Conservation (phyloP, 768 basidiomycete genomes). For the Russula dissimulans region DNA sequence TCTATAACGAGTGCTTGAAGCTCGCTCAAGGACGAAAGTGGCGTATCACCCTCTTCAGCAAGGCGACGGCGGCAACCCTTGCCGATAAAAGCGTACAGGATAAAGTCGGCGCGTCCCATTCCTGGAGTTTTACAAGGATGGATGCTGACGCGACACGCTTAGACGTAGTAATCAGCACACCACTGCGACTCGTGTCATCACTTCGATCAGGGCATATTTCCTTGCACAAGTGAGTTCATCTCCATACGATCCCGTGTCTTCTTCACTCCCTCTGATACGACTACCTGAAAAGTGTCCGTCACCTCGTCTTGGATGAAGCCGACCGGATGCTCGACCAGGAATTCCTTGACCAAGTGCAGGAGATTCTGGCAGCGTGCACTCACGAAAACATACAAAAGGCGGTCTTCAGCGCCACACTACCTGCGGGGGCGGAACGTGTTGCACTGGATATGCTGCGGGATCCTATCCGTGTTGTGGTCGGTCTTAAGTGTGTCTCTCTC, state of each 20-base stretch:
- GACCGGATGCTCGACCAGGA: conserved; percentile 86
- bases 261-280: conserved; percentile 5
- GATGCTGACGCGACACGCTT: conserved; percentile 3
- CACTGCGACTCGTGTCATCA: conserved; percentile 77
- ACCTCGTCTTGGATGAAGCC: conserved; percentile 84
- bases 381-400: conserved; percentile 68
- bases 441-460: conserved; percentile 79
- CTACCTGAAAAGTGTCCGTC: conserved; percentile 52
- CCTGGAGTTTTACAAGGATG: neutral
- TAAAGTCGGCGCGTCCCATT: conserved; percentile 57
- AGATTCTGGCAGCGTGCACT: conserved; percentile 72
- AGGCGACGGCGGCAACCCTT: conserved; percentile 79
- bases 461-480: conserved; percentile 91
- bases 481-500: conserved; percentile 68
- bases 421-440: conserved; percentile 76
- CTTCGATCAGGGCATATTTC: conserved; percentile 59
- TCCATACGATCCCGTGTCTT: neutral
- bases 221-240: conserved; percentile 54
- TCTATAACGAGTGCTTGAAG: conserved; percentile 82
- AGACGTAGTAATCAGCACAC: conserved; percentile 93
- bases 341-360: conserved; percentile 82
- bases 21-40: conserved; percentile 75
- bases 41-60: conserved; percentile 76
- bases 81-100: conserved; percentile 61
- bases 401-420: conserved; percentile 92